Percentiles rank a stretch among this genome's conserved stretches.
Conservation (phyloP, 163 green algal genomes). For the Scenedesmus sp. region DNA sequence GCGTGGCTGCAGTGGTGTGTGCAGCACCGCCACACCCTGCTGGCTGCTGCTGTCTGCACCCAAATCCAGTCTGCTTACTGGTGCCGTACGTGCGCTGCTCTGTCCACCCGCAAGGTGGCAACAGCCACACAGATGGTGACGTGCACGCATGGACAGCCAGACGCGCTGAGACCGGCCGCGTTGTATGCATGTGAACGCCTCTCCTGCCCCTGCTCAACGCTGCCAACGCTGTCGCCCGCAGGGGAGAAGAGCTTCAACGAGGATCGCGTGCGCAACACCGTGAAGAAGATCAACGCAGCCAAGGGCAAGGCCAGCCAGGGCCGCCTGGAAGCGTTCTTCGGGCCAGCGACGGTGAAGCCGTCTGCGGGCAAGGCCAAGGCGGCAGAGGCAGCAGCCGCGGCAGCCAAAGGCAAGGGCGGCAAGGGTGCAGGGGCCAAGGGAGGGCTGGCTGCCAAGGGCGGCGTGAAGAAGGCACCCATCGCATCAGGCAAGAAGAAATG, state of each 20-base stretch:
- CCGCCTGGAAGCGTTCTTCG: constrained; percentile 82
- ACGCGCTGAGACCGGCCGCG: too few relatives aligned
- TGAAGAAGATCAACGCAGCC: constrained; percentile 78
- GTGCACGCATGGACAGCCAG: too few relatives aligned
- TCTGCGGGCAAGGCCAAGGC: constrained; percentile 53
- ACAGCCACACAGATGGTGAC: too few relatives aligned
- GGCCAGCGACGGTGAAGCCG: constrained; percentile 56
- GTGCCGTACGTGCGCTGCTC: not conserved
- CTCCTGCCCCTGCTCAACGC: not conserved
- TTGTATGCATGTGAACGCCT: not conserved
- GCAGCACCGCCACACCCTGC: not conserved
- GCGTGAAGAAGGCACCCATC: constrained; percentile 55
- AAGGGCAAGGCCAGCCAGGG: constrained; percentile 88
- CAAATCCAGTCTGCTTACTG: not conserved
- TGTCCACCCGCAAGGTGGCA: too few relatives aligned
- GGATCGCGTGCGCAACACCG: constrained; percentile 85
- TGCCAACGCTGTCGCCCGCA: not conserved
- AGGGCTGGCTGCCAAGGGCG: constrained; percentile 43
- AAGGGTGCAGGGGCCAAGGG: constrained; percentile 40
- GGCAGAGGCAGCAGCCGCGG: not conserved
- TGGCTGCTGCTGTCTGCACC: too few relatives aligned
- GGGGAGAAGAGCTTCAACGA: constrained; percentile 85
- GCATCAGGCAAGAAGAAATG: constrained; percentile 54
- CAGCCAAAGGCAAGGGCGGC: constrained; percentile 34
- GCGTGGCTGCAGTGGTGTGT: not conserved